Percentiles rank a stretch among this genome's conserved stretches.
Conservation (phyloP, 805 yeast species). For the Metschnikowia borealis region DNA sequence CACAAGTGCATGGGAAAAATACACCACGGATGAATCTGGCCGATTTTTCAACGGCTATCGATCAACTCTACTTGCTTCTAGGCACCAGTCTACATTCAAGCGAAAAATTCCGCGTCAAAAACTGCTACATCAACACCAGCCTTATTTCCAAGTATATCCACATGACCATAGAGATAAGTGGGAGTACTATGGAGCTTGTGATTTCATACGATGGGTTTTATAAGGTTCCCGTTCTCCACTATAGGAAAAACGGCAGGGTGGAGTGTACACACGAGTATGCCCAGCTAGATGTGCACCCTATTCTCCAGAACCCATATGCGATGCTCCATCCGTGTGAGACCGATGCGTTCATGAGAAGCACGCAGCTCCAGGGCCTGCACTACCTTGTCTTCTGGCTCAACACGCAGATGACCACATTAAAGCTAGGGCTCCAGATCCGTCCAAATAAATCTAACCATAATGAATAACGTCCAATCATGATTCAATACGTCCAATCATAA, state of each 20-base stretch:
- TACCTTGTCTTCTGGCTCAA: constrained; percentile 16
- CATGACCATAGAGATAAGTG: background rate
- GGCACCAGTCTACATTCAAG: background rate
- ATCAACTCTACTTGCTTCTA: background rate
- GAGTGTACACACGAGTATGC: constrained; percentile 1
- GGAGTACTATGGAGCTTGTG: constrained; percentile 20
- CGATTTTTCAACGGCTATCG: background rate
- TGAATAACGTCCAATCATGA: too few species aligned
- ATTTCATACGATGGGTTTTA: constrained; percentile 29
- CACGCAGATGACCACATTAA: constrained; percentile 3
- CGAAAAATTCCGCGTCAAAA: constrained; percentile 5
- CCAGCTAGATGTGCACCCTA: constrained; percentile 15
- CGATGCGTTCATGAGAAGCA: constrained; percentile 4
- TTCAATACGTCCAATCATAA: too few species aligned
- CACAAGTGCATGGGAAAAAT: too few species aligned
- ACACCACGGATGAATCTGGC: background rate
- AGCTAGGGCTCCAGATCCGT: background rate
- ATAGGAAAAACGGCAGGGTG: constrained; percentile 14
- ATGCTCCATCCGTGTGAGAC: constrained; percentile 18
- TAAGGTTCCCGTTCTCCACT: constrained; percentile 28
- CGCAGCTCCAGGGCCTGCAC: constrained; percentile 3
- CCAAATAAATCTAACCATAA: too few species aligned
- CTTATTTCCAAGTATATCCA: constrained; percentile 8
- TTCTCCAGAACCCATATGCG: constrained; percentile 12
- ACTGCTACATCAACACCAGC: constrained; percentile 9